These are phyloP conservation scores for Naganishia sp. DNA, from an alignment of 1,284 basidiomycete genomes.

Conservation along the genomic window DNA sequence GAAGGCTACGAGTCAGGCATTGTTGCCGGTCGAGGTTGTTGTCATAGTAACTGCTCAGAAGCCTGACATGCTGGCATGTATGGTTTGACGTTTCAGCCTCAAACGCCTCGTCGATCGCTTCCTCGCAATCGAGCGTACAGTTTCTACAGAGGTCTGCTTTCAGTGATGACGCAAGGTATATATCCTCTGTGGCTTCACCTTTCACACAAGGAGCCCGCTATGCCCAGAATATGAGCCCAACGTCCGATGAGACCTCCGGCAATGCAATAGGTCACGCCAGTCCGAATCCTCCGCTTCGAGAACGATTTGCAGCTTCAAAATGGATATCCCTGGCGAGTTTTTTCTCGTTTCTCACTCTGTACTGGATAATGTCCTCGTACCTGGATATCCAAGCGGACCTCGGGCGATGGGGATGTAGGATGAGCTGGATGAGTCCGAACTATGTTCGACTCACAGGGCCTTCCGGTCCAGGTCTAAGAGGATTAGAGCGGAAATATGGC, in stretches of 20 bases:
- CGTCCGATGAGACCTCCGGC: constrained; percentile 2
- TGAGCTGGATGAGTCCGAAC: constrained; percentile 96
- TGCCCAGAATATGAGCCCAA: constrained; percentile 11
- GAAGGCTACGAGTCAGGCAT: no score
- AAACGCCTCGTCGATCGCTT: constrained; percentile 8
- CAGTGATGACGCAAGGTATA: not conserved
- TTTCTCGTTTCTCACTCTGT: not conserved
- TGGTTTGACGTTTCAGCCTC: constrained; percentile 19
- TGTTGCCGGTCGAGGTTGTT: no score
- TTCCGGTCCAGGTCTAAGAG: constrained; percentile 63
- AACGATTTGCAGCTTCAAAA: constrained; percentile 7
- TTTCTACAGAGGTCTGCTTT: not conserved
- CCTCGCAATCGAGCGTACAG: not conserved
- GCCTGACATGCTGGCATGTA: no score
- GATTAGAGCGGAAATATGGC: constrained; percentile 71
- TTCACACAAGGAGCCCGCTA: constrained; percentile 1
- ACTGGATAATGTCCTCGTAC: constrained; percentile 6
- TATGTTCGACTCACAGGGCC: constrained; percentile 71
- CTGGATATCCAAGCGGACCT: constrained; percentile 23
- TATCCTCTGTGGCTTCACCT: not conserved
- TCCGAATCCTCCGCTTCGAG: not conserved
- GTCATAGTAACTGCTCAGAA: no score
- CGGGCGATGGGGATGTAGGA: constrained; percentile 66
- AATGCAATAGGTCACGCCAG: not conserved
- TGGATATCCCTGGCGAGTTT: constrained; percentile 2